Conservation (phyloP, 2,329 filamentous ascomycete species). For the Paecilomyces niveus region DNA sequence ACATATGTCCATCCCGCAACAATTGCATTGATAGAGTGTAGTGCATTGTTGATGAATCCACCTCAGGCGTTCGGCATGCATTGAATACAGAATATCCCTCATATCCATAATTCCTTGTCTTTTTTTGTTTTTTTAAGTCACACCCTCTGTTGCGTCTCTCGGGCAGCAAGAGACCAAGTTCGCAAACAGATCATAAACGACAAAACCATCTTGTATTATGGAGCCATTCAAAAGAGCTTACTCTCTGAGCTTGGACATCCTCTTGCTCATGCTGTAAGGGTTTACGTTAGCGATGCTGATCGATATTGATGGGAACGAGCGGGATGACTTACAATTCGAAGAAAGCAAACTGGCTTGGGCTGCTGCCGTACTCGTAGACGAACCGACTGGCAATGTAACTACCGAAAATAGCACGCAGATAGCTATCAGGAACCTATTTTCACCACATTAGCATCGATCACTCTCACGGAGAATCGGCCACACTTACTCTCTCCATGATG, state of each 20-base stretch:
- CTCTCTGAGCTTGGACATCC: constrained; percentile 21
- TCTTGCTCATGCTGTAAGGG: constrained; percentile 29
- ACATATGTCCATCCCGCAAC: not conserved
- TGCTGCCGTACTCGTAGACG: constrained; percentile 90
- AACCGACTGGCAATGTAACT: constrained; percentile 93
- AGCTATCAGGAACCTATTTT: constrained; percentile 71
- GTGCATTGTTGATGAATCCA: not conserved
- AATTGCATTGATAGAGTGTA: not conserved
- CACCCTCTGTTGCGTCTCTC: not conserved
- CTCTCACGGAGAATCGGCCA: not conserved
- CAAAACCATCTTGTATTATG: constrained; percentile 5
- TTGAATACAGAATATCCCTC: not conserved
- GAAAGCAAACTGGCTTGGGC: constrained; percentile 93
- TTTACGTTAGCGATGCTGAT: constrained; percentile 5
- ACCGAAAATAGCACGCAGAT: constrained; percentile 91
- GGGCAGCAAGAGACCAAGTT: not conserved
- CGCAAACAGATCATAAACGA: not conserved
- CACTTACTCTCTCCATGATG: constrained; percentile 67
- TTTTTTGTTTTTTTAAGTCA: not conserved
- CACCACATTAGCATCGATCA: constrained; percentile 8
- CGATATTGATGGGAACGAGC: not conserved
- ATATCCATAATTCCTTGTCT: not conserved
- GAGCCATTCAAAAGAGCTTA: constrained; percentile 12
- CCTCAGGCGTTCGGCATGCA: not conserved
- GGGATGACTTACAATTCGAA: constrained; percentile 78